Evolutionary conservation across 2,329 filamentous ascomycete species (phyloP), one percentile per base, ranked within the genome.

Genomic region (Aspergillus novoparasiticus): DNA sequence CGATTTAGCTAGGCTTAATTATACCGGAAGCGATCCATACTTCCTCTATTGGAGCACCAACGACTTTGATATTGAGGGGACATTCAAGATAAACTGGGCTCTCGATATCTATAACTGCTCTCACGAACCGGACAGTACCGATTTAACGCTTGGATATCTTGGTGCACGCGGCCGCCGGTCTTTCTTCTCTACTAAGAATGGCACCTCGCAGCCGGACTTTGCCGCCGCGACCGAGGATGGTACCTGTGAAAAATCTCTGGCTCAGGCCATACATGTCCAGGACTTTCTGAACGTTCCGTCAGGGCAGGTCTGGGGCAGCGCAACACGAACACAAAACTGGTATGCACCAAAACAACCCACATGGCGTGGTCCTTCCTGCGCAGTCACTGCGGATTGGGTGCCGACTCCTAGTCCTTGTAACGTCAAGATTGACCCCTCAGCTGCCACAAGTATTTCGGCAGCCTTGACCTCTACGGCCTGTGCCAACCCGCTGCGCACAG

Each of bases 361-460:
- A 0, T 32, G 30, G 30, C 9, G 30, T 2, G 30, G 9, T 11
- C 0, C 30, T 32, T 32, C 8, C 9, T 32, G 30, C 1, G 30
- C 30, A 11, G 9, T 11, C 30, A 32, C 9, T 32, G 30, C 30
- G 9, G 30, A 32, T 32, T 2, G 9, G 30, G 1, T 11, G 9
- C 55, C 61, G n/a, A 64, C 61, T 12, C 51, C 61, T 46, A 55
- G 46, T 43, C 64, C 64, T n/a, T 66, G 59, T 48, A 58, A 61
- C 19, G 58, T 45, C n/a, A 64, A 57, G 8, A 34, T 66, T 14
- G 59, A 53, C 10, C 2, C 59, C 19, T 26, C 64, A 12, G 61
- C 58, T 16, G 64, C 64, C 4, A 48, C 61, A 19, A 66, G 61
- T 41, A 64, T 66, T 8, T 48, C 39, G 11, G 56, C 64, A 2